Conservation (phyloP, 257 asterid genomes). For the Ballota nigra region DNA sequence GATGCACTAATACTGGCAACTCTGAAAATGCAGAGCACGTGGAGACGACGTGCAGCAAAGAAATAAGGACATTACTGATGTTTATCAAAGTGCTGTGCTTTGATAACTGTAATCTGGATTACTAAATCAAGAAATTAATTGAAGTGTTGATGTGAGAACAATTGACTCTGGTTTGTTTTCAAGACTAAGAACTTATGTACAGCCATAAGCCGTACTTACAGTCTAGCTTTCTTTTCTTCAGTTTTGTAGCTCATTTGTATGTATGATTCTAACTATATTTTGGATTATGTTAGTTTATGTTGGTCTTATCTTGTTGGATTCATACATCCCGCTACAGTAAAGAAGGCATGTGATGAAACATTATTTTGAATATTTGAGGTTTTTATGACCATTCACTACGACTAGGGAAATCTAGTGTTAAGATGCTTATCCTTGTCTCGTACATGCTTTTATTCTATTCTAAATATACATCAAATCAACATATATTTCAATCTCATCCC, state of each 20-base stretch:
- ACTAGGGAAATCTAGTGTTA: no score
- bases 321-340: no score
- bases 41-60: constrained; percentile 77
- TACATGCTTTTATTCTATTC: background rate
- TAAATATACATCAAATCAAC: no score
- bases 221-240: background rate
- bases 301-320: background rate
- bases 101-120: constrained; percentile 14
- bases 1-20: constrained; percentile 18
- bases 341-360: no score
- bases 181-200: constrained; percentile 25
- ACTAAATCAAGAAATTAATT: no score
- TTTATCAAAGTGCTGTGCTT: constrained; percentile 15
- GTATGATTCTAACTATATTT: constrained; percentile 19
- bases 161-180: constrained; percentile 23
- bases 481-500: background rate
- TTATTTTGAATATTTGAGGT: no score
- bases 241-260: constrained; percentile 25
- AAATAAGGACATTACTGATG: constrained; percentile 37
- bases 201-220: constrained; percentile 23
- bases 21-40: constrained; percentile 58
- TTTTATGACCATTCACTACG: no score
- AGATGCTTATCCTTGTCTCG: no score
- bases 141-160: background rate
- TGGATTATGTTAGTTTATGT: background rate